phyloP scores from a whole-genome alignment of 139 green algal species.

The Asterochloris sp. region DNA sequence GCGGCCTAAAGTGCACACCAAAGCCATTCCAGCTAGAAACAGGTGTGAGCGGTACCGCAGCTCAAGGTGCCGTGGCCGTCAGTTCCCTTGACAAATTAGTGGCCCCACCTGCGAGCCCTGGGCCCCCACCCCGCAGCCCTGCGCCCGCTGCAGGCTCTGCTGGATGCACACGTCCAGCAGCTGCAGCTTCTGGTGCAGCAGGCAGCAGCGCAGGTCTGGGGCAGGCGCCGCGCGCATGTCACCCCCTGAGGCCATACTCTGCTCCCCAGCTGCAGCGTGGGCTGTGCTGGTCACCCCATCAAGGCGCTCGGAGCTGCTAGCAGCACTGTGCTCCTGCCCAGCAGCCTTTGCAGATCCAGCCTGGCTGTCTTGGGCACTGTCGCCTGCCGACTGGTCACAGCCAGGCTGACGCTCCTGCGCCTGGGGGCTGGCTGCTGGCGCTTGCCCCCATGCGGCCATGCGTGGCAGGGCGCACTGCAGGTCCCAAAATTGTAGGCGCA shows the following conservation, averaged over 20 bases:
- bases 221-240: background rate
- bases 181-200: slow-evolving; percentile 88
- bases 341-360: background rate
- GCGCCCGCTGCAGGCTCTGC: background rate
- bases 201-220: slow-evolving; percentile 47
- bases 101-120: background rate
- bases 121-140: background rate
- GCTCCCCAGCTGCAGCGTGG: background rate
- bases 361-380: background rate
- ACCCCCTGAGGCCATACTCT: background rate
- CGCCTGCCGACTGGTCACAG: background rate
- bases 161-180: slow-evolving; percentile 75
- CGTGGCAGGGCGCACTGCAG: slow-evolving; percentile 43
- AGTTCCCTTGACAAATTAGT: no score
- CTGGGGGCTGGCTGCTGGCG: no score
- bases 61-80: no score
- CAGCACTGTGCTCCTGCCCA: background rate
- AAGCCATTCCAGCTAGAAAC: no score
- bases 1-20: no score
- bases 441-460: slow-evolving; percentile 30
- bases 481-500: slow-evolving; percentile 69
- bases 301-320: background rate
- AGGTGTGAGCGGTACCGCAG: no score
- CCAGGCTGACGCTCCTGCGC: no score
- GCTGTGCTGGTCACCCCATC: background rate